Evolutionary conservation across 2,329 filamentous ascomycete species (phyloP).

Genomic region (Trichoderma brevicompactum): DNA sequence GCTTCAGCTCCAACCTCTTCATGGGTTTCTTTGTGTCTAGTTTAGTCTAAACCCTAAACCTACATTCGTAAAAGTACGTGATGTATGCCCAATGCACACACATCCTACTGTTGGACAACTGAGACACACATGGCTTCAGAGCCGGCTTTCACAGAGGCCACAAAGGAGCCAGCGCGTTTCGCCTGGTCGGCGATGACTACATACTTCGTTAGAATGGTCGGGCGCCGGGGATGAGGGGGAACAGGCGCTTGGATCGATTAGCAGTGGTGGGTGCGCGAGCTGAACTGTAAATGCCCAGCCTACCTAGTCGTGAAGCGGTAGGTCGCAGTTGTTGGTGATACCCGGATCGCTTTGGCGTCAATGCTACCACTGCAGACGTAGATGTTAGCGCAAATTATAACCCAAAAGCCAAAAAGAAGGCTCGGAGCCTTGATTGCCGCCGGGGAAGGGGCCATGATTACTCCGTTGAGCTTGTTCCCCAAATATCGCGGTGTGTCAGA

Average conservation of each 20-base stretch:
- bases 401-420: not conserved
- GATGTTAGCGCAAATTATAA: slow-evolving; percentile 2
- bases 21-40: not conserved
- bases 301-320: not conserved
- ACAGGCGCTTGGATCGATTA: slow-evolving; percentile 1
- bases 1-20: not conserved
- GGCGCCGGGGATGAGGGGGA: not conserved
- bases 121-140: slow-evolving; percentile 4
- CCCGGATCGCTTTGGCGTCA: not conserved
- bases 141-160: not conserved
- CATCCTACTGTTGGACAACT: not conserved
- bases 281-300: not conserved
- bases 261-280: slow-evolving; percentile 6
- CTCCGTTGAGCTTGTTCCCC: not conserved
- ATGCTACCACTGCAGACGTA: not conserved
- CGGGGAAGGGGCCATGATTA: not conserved
- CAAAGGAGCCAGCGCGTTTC: not conserved
- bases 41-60: not conserved
- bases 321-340: not conserved
- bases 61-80: not conserved
- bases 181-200: slow-evolving; percentile 7
- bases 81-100: not conserved
- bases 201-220: no score
- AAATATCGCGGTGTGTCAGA: not conserved
- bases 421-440: slow-evolving; percentile 2